These are phyloP conservation scores for Epichloe baconii DNA, from an alignment of 2,329 filamentous ascomycete genomes.

Conservation along the genomic window DNA sequence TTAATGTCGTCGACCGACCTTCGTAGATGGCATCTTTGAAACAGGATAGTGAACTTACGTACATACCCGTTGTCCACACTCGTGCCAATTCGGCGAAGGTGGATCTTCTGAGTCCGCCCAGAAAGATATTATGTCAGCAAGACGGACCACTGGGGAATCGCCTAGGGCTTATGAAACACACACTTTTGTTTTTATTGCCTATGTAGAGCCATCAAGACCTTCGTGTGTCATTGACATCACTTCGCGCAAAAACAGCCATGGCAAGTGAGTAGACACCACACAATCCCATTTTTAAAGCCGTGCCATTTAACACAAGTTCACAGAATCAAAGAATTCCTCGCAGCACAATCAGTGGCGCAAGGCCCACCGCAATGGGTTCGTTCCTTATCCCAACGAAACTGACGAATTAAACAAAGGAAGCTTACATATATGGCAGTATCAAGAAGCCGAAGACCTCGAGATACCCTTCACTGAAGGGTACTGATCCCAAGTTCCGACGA, in stretches of 20 bases:
- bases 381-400: constrained; percentile 12
- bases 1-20: no score
- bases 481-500: constrained; percentile 98
- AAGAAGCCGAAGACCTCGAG: constrained; percentile 99
- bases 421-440: constrained; percentile 52
- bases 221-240: neutral
- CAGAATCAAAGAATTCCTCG: constrained; percentile 99
- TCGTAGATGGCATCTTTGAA: no score
- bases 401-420: neutral
- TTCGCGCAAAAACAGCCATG: constrained; percentile 5
- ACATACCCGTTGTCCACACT: no score
- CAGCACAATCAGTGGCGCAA: constrained; percentile 98
- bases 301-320: neutral
- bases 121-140: constrained; percentile 5
- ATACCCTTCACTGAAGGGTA: constrained; percentile 97
- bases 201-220: neutral
- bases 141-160: neutral
- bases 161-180: constrained; percentile 14
- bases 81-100: neutral
- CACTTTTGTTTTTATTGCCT: neutral
- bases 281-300: neutral
- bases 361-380: constrained; percentile 98
- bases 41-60: no score
- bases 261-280: constrained; percentile 3
- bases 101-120: no score